Percentiles rank a stretch among this genome's conserved stretches.
phyloP scores from a whole-genome alignment of 208 protist genomes.

The Trypanosoma grayi region DNA sequence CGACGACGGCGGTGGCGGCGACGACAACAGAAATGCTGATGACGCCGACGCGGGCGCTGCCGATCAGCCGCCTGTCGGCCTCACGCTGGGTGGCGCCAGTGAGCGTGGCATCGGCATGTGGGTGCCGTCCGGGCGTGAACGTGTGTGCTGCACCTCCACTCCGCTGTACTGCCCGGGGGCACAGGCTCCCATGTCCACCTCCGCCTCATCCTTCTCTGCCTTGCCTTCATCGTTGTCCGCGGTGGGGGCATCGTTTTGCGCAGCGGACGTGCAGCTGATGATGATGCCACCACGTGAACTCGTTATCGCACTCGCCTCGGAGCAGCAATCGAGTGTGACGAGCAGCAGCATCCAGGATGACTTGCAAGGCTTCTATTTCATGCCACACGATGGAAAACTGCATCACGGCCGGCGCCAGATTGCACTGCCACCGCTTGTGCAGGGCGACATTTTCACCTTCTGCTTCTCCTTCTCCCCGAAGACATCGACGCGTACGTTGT shows the following conservation, averaged over 20 bases:
- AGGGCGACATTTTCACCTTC: conserved; percentile 44
- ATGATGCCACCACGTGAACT: conserved; percentile 13
- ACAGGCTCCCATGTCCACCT: neutral
- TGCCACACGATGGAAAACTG: conserved; percentile 20
- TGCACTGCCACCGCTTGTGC: conserved; percentile 38
- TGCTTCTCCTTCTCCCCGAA: conserved; percentile 33
- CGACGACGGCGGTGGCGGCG: neutral
- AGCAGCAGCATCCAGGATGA: conserved; percentile 5
- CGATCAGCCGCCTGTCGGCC: conserved; percentile 2
- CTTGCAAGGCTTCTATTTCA: conserved; percentile 32
- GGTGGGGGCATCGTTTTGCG: neutral
- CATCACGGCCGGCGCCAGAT: conserved; percentile 3
- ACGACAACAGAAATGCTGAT: neutral
- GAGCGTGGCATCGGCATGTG: conserved; percentile 17
- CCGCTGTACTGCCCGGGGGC: conserved; percentile 14
- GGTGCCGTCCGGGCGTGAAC: conserved; percentile 18
- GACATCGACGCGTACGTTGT: conserved; percentile 32
- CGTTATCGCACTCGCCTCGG: conserved; percentile 18
- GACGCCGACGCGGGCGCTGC: neutral
- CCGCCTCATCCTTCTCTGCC: neutral
- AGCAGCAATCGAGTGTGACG: conserved; percentile 7
- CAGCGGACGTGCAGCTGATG: conserved; percentile 24
- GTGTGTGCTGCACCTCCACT: conserved; percentile 13
- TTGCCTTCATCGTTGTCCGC: neutral
- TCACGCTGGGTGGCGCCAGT: conserved; percentile 11